phyloP scores from a whole-genome alignment of 108 stramenopile genomes.

The Nitzschia palea region DNA sequence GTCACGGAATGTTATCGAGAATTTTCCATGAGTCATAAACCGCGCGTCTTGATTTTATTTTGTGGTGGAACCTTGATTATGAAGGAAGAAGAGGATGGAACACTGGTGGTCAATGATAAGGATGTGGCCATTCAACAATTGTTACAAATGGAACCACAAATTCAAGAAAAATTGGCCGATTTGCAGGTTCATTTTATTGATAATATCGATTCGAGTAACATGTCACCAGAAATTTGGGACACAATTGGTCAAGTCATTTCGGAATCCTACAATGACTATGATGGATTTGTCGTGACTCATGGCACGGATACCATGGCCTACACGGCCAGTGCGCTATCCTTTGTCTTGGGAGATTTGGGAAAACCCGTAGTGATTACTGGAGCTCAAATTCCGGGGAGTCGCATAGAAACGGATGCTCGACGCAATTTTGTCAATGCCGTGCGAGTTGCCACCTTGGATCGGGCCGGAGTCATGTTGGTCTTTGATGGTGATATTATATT shows the following conservation, averaged over 20 bases:
- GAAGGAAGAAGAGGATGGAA: conserved; percentile 23
- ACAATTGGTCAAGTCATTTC: conserved; percentile 56
- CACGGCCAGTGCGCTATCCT: conserved; percentile 78
- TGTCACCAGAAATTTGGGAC: conserved; percentile 59
- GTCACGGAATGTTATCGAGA: neutral
- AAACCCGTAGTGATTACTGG: conserved; percentile 91
- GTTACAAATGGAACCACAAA: conserved; percentile 21
- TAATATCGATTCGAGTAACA: conserved; percentile 59
- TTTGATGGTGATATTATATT: conserved; percentile 76
- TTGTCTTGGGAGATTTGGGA: conserved; percentile 89
- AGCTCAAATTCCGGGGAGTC: conserved; percentile 74
- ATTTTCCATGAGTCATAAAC: neutral
- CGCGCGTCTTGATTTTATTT: conserved; percentile 14
- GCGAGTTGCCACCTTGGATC: conserved; percentile 57
- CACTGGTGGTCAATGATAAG: conserved; percentile 23
- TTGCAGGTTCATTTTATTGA: conserved; percentile 28
- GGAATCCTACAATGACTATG: conserved; percentile 67
- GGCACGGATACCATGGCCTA: conserved; percentile 97
- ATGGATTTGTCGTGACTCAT: conserved; percentile 86
- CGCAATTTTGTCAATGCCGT: conserved; percentile 84
- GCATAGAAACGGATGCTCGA: conserved; percentile 85
- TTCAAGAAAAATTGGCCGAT: conserved; percentile 15
- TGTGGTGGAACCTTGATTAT: conserved; percentile 31
- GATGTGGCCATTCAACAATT: conserved; percentile 25
- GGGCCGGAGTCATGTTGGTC: conserved; percentile 79